Percentiles rank a stretch among this genome's conserved stretches.
phyloP scores from a whole-genome alignment of 495 filamentous ascomycete species.

The Trichoderma orchidacearum region DNA sequence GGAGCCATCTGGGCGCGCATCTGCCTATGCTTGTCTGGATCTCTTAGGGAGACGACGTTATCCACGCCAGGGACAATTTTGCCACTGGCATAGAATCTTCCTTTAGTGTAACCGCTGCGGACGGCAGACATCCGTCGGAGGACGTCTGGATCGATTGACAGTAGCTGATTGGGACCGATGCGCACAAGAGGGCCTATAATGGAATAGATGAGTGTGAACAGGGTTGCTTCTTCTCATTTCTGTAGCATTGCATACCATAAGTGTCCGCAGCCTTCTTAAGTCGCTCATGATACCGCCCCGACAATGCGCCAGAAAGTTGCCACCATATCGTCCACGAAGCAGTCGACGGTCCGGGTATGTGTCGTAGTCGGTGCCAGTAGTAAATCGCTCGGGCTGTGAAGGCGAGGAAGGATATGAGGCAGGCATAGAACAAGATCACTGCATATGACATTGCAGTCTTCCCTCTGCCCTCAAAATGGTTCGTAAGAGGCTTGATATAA shows the following conservation, averaged over 20 bases:
- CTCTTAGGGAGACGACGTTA: conserved; percentile 14
- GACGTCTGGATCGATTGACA: conserved; percentile 22
- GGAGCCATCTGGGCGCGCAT: conserved; percentile 18
- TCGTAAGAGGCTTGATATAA: no score
- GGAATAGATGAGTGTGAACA: neutral
- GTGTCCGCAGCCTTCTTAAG: conserved; percentile 6
- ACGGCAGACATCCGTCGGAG: conserved; percentile 16
- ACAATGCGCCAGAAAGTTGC: conserved; percentile 5
- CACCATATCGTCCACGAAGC: conserved; percentile 13
- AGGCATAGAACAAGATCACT: neutral
- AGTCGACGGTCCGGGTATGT: conserved; percentile 13
- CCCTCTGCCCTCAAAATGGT: no score
- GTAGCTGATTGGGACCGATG: conserved; percentile 27
- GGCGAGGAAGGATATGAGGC: neutral
- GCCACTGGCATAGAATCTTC: conserved; percentile 15
- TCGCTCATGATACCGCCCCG: conserved; percentile 4
- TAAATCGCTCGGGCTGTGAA: neutral
- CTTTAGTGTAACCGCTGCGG: conserved; percentile 15
- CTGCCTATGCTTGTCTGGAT: conserved; percentile 17
- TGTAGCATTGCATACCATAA: conserved; percentile 6
- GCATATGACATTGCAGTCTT: neutral
- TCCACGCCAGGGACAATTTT: conserved; percentile 11
- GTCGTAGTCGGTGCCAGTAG: conserved; percentile 11
- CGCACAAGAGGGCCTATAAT: conserved; percentile 21
- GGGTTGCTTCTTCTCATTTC: neutral